phyloP scores from a whole-genome alignment of 306 rosid genomes.

The Medicago ruthenica region DNA sequence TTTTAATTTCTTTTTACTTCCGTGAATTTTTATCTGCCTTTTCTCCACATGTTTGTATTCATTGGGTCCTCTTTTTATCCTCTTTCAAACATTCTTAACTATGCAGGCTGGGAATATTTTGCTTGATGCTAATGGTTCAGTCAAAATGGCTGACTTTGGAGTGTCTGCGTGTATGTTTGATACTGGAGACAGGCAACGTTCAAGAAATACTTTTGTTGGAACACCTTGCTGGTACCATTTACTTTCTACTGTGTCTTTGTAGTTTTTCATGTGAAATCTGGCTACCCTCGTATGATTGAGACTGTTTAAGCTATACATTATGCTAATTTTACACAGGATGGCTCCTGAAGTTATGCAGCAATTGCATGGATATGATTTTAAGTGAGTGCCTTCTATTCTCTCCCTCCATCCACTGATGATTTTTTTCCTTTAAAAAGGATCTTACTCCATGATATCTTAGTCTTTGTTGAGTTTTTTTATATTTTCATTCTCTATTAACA shows the following conservation, averaged over 20 bases:
- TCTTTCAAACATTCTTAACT: constrained; percentile 39
- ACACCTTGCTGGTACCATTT: constrained; percentile 94
- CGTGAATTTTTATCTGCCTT: constrained; percentile 22
- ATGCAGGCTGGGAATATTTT: constrained; percentile 95
- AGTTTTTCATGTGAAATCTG: constrained; percentile 19
- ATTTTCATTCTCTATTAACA: constrained; percentile 54
- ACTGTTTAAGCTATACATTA: constrained; percentile 33
- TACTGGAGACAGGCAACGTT: constrained; percentile 90
- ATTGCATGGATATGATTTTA: constrained; percentile 96
- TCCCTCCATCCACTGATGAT: not conserved
- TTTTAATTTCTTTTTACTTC: constrained; percentile 16
- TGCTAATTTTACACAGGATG: constrained; percentile 72
- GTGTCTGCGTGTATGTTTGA: constrained; percentile 97
- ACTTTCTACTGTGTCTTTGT: constrained; percentile 34
- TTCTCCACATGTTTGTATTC: constrained; percentile 20
- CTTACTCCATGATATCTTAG: constrained; percentile 17
- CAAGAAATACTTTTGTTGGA: constrained; percentile 97
- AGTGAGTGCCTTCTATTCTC: constrained; percentile 60
- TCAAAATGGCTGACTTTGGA: constrained; percentile 98
- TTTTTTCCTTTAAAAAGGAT: not conserved
- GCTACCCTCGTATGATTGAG: constrained; percentile 5
- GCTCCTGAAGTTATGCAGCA: constrained; percentile 99
- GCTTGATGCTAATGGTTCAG: constrained; percentile 80
- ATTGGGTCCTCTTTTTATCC: constrained; percentile 23
- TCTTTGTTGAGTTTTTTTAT: constrained; percentile 26